These are phyloP conservation scores for Byssochlamys sp. DNA, from an alignment of 2,329 filamentous ascomycete species.

Conservation along the genomic window DNA sequence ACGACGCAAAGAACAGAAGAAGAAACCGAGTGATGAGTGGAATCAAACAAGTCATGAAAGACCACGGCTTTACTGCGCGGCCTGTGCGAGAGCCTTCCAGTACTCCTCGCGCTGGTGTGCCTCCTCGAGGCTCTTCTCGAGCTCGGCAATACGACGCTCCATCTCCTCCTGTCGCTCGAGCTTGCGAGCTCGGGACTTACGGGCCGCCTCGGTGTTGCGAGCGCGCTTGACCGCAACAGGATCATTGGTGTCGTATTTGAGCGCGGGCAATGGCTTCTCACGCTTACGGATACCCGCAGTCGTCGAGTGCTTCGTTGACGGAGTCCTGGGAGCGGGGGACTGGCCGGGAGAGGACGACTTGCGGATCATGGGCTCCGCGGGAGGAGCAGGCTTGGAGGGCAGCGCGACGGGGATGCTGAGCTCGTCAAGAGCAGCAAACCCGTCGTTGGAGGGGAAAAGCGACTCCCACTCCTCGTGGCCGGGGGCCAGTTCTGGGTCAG, in stretches of 20 bases:
- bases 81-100: constrained; percentile 26
- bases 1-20: constrained; percentile 2
- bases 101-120: constrained; percentile 27
- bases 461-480: constrained; percentile 58
- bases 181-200: constrained; percentile 84
- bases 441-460: constrained; percentile 37
- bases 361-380: constrained; percentile 21
- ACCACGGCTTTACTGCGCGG: constrained; percentile 7
- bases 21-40: not conserved
- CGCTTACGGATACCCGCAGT: constrained; percentile 67
- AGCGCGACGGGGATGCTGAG: constrained; percentile 24
- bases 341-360: constrained; percentile 33
- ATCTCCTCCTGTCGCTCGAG: constrained; percentile 64
- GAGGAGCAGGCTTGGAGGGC: constrained; percentile 7
- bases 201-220: constrained; percentile 83
- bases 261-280: constrained; percentile 69
- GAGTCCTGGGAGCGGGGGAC: constrained; percentile 26
- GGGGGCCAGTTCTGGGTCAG: constrained; percentile 45
- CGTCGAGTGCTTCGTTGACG: constrained; percentile 55
- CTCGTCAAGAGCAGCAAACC: constrained; percentile 18
- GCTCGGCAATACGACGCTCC: constrained; percentile 61
- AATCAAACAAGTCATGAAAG: constrained; percentile 4
- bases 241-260: constrained; percentile 66
- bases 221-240: constrained; percentile 81
- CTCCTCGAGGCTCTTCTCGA: constrained; percentile 43